Conservation (phyloP, 2,329 filamentous ascomycete genomes). For the Colletotrichum sp. region DNA sequence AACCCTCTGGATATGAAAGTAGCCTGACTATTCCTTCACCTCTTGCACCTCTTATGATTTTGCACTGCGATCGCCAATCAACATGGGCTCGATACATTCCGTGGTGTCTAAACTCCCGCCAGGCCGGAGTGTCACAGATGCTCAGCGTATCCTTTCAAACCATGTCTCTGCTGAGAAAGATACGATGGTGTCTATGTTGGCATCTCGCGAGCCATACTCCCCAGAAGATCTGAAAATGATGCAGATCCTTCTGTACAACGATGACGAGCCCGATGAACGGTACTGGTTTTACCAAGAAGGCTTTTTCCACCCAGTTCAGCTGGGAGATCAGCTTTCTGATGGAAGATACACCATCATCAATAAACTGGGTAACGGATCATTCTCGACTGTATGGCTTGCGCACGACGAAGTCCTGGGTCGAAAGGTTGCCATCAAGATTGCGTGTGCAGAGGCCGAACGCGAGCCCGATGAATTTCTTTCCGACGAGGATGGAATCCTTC, state of each 20-base stretch:
- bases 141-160: fast-evolving
- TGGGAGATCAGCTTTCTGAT: background rate
- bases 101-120: fast-evolving
- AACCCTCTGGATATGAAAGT: background rate
- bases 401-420: background rate
- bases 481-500: background rate
- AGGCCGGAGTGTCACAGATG: fast-evolving
- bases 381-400: background rate
- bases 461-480: fast-evolving
- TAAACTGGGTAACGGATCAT: background rate
- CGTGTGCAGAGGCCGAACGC: background rate
- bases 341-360: background rate
- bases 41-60: background rate
- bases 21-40: background rate
- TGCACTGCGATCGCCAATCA: background rate
- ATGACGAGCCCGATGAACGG: background rate
- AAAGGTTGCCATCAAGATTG: background rate
- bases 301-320: background rate
- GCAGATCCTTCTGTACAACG: background rate
- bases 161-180: background rate
- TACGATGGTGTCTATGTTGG: fast-evolving
- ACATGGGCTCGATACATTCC: background rate
- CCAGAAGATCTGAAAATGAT: background rate
- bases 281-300: background rate
- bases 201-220: background rate